Percentiles rank a stretch among this genome's conserved stretches.
phyloP scores from a whole-genome alignment of 2,329 filamentous ascomycete genomes.

The Macrophomina tecta region DNA sequence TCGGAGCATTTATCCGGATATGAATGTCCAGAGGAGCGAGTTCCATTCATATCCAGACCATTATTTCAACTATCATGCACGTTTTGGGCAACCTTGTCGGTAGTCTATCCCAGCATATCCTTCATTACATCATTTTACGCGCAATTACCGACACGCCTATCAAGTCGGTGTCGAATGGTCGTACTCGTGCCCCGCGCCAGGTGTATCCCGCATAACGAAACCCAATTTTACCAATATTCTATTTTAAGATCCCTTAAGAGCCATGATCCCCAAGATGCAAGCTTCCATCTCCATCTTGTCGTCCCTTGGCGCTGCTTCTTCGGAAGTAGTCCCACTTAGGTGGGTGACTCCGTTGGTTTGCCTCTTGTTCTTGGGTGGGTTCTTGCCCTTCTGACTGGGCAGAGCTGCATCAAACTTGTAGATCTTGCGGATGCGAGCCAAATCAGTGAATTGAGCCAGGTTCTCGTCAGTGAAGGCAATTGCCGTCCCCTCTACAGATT shows the following conservation, averaged over 20 bases:
- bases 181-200: not conserved
- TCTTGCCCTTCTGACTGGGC: constrained; percentile 33
- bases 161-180: not conserved
- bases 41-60: too few relatives aligned
- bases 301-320: constrained; percentile 45
- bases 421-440: constrained; percentile 61
- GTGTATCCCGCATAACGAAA: not conserved
- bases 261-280: constrained; percentile 77
- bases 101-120: not conserved
- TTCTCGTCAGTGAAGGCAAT: constrained; percentile 67
- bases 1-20: not conserved
- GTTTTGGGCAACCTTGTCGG: too few relatives aligned
- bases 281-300: constrained; percentile 67
- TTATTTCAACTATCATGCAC: too few relatives aligned
- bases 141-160: not conserved
- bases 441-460: constrained; percentile 54
- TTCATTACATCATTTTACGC: not conserved
- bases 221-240: not conserved
- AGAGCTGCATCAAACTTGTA: constrained; percentile 78
- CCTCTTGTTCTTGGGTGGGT: constrained; percentile 42
- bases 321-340: constrained; percentile 1
- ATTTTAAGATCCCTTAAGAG: constrained; percentile 66
- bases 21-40: not conserved
- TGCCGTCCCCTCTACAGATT: constrained; percentile 66
- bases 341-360: constrained; percentile 30